Conservation (phyloP, 352 stramenopile species). For the Aphanomyces euteiches region DNA sequence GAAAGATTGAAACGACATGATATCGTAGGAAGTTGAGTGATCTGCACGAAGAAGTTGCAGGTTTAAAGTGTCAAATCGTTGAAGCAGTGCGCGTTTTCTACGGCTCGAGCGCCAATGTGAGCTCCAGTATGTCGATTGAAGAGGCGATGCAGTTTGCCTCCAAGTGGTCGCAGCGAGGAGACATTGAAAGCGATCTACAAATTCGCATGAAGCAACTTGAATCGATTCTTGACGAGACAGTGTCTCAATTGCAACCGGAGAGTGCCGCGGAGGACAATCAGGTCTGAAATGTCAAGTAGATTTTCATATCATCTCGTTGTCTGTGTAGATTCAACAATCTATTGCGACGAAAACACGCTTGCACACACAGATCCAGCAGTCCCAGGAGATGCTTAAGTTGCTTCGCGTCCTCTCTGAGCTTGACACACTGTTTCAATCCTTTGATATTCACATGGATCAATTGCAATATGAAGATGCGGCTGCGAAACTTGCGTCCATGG, state of each 20-base stretch:
- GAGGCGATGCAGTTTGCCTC: conserved; percentile 23
- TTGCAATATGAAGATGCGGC: background rate
- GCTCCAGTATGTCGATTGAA: conserved; percentile 24
- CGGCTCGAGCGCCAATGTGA: background rate
- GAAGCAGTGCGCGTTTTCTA: conserved; percentile 22
- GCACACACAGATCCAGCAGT: conserved; percentile 23
- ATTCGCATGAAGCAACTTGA: conserved; percentile 14
- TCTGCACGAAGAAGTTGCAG: conserved; percentile 19
- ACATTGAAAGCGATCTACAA: conserved; percentile 11
- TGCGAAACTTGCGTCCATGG: conserved; percentile 1
- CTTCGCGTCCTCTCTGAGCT: conserved; percentile 14
- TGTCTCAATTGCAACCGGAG: conserved; percentile 9
- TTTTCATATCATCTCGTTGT: too few relatives aligned
- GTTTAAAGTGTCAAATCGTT: conserved; percentile 19
- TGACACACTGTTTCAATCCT: conserved; percentile 8
- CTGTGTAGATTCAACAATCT: conserved; percentile 8
- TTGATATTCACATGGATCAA: conserved; percentile 4
- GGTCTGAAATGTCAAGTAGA: background rate
- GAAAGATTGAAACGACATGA: background rate
- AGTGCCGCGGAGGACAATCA: background rate
- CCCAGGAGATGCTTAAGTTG: conserved; percentile 8
- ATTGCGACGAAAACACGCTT: conserved; percentile 2
- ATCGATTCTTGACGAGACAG: conserved; percentile 14
- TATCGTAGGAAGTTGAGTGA: conserved; percentile 18
- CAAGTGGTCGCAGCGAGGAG: conserved; percentile 12